Base-by-base conservation (phyloP, 305 asterid species). In the Fraxinus ornus region DNA sequence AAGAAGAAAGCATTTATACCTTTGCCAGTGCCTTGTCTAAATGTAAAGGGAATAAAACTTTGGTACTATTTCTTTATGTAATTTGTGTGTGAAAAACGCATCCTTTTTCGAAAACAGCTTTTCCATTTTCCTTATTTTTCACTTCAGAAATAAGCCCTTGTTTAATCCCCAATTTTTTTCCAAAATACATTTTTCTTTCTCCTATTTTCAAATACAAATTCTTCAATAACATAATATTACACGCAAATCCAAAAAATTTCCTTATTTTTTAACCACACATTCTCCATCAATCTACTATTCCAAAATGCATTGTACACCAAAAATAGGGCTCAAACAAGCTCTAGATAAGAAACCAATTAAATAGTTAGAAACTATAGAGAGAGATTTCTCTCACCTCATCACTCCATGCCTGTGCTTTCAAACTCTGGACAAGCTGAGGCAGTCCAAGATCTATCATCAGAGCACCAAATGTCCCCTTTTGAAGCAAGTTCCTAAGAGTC, bases 401-500 rank as follows among this genome's bases (percentile, higher is more conserved):
- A 82, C 97, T 94, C 99, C 99, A 95, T 80, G 99, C 98, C 84
- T 94, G 98, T 37, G 93, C 95, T 91, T 94, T 95, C 89, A 94
- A 83, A 80, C 87, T 95, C 89, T 91, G 98, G 88, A 95, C 95
- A 81, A 92, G 81, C 84, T 94, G 98, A 39, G 92, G 95, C 84
- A 95, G 83, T 71, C 94, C 99, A 73, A 90, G 88, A 90, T 90
- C 91, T 86, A 92, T 94, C 97, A 95, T 94, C 81, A 93, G 92
- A 82, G 97, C 91, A 80, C 95, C 95, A 87, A 92, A 93, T 73
- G 92, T 84, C 36, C 97, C 99, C 90, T 90, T 91, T 83, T 84
- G 85, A 32, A 94, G 94, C 92, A 95, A 86, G 88, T 95, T 95
- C 89, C 89, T 80, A 12, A 95, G 93, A 72, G 95, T 94, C 90